phyloP scores from a whole-genome alignment of 441 rosid species.

The Gossypium lobatum region DNA sequence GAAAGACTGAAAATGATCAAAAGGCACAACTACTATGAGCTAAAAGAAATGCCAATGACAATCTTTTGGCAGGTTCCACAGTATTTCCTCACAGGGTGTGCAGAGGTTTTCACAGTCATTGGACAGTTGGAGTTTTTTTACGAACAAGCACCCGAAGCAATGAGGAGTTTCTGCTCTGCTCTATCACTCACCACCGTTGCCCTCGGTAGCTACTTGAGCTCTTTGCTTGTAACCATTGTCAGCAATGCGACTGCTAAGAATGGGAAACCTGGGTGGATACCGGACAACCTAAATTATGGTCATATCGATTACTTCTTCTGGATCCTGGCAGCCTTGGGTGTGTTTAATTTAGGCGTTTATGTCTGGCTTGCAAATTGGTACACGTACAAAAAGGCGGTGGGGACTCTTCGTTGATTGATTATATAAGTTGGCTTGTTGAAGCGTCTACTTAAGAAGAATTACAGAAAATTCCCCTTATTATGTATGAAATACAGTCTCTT shows the following conservation, averaged over 20 bases:
- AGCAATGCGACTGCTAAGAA: constrained; percentile 22
- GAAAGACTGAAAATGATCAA: neutral
- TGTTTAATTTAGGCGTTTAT: constrained; percentile 45
- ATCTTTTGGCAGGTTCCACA: constrained; percentile 16
- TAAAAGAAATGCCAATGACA: constrained; percentile 13
- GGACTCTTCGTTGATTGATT: constrained; percentile 23
- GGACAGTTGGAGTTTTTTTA: constrained; percentile 16
- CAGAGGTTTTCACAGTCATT: constrained; percentile 8
- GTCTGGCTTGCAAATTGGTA: constrained; percentile 67
- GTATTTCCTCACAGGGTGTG: constrained; percentile 11
- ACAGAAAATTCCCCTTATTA: neutral
- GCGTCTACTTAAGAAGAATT: neutral
- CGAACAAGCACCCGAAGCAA: constrained; percentile 8
- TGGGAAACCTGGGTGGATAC: constrained; percentile 41
- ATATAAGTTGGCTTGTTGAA: neutral
- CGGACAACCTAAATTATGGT: constrained; percentile 37
- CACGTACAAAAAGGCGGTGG: constrained; percentile 63
- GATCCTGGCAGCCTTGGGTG: constrained; percentile 33
- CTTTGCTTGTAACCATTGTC: constrained; percentile 37
- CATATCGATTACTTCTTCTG: constrained; percentile 39
- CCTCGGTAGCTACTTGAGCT: constrained; percentile 49
- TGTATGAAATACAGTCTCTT: neutral
- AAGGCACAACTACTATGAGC: constrained; percentile 10
- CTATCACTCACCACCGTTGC: constrained; percentile 1
- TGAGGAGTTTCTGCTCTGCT: constrained; percentile 16